phyloP scores from a whole-genome alignment of 1,284 basidiomycete genomes.

The Anthracocystis walkeri region DNA sequence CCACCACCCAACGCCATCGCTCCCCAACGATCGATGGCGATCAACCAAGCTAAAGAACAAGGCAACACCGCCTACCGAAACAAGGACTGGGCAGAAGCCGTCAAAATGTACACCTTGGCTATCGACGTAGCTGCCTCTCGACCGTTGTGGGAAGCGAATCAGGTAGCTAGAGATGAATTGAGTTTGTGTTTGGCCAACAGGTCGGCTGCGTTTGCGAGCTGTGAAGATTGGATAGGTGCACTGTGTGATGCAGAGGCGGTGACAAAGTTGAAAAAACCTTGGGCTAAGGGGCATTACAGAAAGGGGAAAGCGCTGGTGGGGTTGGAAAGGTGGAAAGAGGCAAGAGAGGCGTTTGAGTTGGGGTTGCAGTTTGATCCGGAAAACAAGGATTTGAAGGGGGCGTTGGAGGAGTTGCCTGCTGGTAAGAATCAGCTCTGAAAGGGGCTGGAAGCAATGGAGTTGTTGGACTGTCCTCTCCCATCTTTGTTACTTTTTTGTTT shows the following conservation, averaged over 20 bases:
- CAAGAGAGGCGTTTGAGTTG: slow-evolving; percentile 82
- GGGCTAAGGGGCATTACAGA: slow-evolving; percentile 96
- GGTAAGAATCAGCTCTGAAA: slow-evolving; percentile 40
- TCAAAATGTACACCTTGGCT: slow-evolving; percentile 85
- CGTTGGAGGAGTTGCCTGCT: slow-evolving; percentile 30
- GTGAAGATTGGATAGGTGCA: slow-evolving; percentile 82
- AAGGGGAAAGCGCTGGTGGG: slow-evolving; percentile 87
- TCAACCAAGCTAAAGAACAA: slow-evolving; percentile 66
- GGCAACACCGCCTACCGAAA: slow-evolving; percentile 64
- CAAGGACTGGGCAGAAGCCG: slow-evolving; percentile 77
- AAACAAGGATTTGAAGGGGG: slow-evolving; percentile 71
- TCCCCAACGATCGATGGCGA: slow-evolving; percentile 60
- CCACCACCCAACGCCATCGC: slow-evolving; percentile 68
- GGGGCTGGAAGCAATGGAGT: no score
- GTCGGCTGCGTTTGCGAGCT: slow-evolving; percentile 83
- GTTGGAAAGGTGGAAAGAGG: slow-evolving; percentile 80
- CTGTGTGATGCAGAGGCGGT: slow-evolving; percentile 92
- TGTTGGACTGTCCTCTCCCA: no score
- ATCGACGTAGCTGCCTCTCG: slow-evolving; percentile 84
- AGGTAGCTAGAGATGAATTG: slow-evolving; percentile 87
- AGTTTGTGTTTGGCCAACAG: slow-evolving; percentile 90
- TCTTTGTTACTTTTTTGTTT: no score
- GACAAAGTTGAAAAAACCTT: slow-evolving; percentile 83
- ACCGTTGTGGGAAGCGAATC: slow-evolving; percentile 88
- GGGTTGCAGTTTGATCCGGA: slow-evolving; percentile 90